Evolutionary conservation across 2,329 filamentous ascomycete species (phyloP).

Genomic region (Whalleya microplaca): DNA sequence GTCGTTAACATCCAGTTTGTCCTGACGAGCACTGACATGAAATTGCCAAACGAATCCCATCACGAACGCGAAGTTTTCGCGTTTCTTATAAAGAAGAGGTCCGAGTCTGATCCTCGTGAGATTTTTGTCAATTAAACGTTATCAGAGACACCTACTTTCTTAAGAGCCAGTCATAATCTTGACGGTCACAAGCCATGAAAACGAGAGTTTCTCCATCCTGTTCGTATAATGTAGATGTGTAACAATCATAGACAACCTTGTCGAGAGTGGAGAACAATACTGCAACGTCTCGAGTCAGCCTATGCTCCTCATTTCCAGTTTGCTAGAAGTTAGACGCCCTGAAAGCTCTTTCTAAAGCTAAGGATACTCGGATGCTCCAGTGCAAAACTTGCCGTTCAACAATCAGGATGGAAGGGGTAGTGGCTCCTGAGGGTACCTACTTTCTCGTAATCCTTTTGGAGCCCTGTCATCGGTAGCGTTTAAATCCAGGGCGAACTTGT

Average conservation of each 20-base stretch:
- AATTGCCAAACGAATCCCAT: constrained; percentile 13
- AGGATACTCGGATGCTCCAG: no score
- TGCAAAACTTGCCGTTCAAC: no score
- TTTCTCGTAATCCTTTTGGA: not conserved
- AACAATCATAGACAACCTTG: constrained; percentile 10
- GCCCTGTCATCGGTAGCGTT: not conserved
- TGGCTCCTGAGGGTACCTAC: no score
- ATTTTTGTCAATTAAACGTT: not conserved
- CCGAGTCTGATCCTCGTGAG: constrained; percentile 9
- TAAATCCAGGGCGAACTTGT: constrained; percentile 4
- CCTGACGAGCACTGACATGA: constrained; percentile 1
- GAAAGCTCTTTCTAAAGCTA: no score
- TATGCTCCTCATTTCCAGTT: no score
- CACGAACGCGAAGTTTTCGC: constrained; percentile 9
- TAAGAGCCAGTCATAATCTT: constrained; percentile 13
- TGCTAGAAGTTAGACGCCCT: no score
- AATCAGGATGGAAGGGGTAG: no score
- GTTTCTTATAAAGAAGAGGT: constrained; percentile 3
- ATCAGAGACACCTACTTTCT: constrained; percentile 3
- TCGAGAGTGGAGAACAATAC: not conserved
- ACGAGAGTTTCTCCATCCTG: constrained; percentile 16
- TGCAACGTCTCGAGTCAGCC: no score
- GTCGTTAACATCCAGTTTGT: constrained; percentile 4
- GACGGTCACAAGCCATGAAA: constrained; percentile 6
- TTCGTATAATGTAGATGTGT: constrained; percentile 6